Conservation (phyloP, 1,139 yeast species). For the Entelexis sorbosivorans region DNA sequence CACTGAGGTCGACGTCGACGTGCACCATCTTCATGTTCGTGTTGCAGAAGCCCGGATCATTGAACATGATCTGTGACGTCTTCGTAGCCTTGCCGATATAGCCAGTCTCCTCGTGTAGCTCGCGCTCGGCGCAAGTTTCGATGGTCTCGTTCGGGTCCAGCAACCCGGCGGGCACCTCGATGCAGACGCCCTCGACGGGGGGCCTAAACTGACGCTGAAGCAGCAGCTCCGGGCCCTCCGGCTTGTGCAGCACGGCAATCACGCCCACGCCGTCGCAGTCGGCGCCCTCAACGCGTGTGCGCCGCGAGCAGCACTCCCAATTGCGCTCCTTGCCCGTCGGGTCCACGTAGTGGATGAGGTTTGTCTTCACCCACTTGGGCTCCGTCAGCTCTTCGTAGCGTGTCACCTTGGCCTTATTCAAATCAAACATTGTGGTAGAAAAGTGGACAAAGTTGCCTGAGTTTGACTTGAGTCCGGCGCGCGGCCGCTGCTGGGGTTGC, state of each 20-base stretch:
- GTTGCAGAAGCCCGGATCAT: slow-evolving; percentile 92
- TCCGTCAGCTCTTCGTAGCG: slow-evolving; percentile 30
- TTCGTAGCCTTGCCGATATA: slow-evolving; percentile 54
- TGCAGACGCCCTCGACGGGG: slow-evolving; percentile 75
- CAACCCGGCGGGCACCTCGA: slow-evolving; percentile 92
- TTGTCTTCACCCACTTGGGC: slow-evolving; percentile 46
- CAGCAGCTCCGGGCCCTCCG: slow-evolving; percentile 47
- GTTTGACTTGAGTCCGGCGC: neutral
- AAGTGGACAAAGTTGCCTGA: neutral
- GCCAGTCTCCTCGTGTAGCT: slow-evolving; percentile 85
- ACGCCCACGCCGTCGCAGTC: slow-evolving; percentile 72
- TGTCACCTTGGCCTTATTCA: slow-evolving; percentile 30
- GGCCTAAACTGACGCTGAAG: slow-evolving; percentile 87
- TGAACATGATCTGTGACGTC: slow-evolving; percentile 45
- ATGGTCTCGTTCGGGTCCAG: slow-evolving; percentile 74
- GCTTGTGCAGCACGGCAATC: slow-evolving; percentile 52
- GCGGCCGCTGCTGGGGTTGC: neutral
- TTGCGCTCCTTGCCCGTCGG: slow-evolving; percentile 56
- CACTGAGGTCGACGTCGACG: slow-evolving; percentile 61
- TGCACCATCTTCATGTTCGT: slow-evolving; percentile 76
- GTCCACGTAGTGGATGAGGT: slow-evolving; percentile 49
- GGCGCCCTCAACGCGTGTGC: slow-evolving; percentile 58
- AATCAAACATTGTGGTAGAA: slow-evolving; percentile 9
- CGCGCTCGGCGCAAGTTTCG: slow-evolving; percentile 74
- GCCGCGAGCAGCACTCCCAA: slow-evolving; percentile 88